phyloP scores from a whole-genome alignment of 2,329 filamentous ascomycete species.

The Phialemonium atrogriseum region DNA sequence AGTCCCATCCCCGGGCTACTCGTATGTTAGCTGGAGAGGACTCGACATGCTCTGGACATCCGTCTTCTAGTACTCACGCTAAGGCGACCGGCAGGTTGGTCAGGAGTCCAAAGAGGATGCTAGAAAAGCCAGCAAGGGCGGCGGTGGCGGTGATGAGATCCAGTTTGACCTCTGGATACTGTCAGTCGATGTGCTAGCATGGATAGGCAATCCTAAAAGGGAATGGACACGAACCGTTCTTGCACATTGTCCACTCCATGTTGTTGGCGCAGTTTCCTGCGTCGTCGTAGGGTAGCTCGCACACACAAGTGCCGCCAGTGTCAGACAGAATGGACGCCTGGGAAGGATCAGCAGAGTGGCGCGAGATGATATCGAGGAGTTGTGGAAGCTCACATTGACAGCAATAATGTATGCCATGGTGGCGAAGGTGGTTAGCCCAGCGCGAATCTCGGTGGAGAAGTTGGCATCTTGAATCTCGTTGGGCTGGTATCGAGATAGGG shows the following conservation, averaged over 20 bases:
- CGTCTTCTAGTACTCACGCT: conserved; percentile 44
- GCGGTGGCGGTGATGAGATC: conserved; percentile 79
- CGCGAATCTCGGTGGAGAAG: conserved; percentile 71
- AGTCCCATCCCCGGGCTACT: conserved; percentile 57
- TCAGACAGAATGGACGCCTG: conserved; percentile 66
- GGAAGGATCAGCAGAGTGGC: conserved; percentile 7
- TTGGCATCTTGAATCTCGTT: conserved; percentile 59
- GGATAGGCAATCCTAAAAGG: background rate
- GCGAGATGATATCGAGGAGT: too few species aligned
- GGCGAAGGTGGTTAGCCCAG: conserved; percentile 71
- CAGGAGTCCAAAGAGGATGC: conserved; percentile 69
- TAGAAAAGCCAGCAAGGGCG: conserved; percentile 67
- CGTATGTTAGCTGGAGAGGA: conserved; percentile 1
- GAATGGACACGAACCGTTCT: conserved; percentile 37
- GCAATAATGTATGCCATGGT: conserved; percentile 84
- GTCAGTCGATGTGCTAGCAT: conserved; percentile 3
- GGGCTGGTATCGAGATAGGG: background rate
- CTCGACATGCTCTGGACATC: background rate
- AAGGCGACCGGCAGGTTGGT: conserved; percentile 74
- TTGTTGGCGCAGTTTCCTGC: conserved; percentile 40
- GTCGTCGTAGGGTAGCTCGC: conserved; percentile 34
- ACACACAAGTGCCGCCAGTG: conserved; percentile 70
- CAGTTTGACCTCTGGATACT: conserved; percentile 49
- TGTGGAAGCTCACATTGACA: conserved; percentile 42
- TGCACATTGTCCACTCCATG: conserved; percentile 33